These are phyloP conservation scores for Aspergillus homomorphus DNA, from an alignment of 495 filamentous ascomycete genomes.

Conservation along the genomic window DNA sequence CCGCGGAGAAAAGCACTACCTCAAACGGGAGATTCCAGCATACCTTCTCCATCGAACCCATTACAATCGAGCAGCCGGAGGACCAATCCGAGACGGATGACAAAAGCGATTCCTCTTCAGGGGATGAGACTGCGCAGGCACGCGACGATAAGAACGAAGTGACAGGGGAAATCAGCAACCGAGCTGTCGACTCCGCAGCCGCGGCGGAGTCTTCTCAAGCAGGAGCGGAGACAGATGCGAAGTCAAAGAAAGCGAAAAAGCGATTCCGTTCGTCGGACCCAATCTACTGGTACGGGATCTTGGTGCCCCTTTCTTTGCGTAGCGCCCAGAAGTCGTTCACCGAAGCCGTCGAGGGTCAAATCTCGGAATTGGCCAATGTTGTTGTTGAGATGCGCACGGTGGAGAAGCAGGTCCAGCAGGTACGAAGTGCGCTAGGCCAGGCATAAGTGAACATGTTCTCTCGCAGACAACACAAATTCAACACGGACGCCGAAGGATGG, in stretches of 20 bases:
- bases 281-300: constrained; percentile 67
- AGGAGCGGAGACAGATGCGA: constrained; percentile 5
- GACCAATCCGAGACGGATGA: constrained; percentile 15
- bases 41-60: constrained; percentile 18
- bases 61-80: constrained; percentile 4
- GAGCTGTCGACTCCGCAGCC: background rate
- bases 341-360: constrained; percentile 29
- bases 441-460: background rate
- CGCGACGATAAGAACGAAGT: background rate
- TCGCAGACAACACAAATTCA: background rate
- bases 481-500: too few species aligned
- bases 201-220: background rate
- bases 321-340: constrained; percentile 54
- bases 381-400: constrained; percentile 67
- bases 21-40: background rate
- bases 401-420: constrained; percentile 62
- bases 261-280: constrained; percentile 50
- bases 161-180: background rate
- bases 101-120: constrained; percentile 4
- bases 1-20: background rate
- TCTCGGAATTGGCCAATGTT: constrained; percentile 45
- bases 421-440: constrained; percentile 35
- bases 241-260: constrained; percentile 18
- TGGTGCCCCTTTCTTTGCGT: constrained; percentile 59
- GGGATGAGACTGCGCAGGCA: constrained; percentile 2